These are phyloP conservation scores for Paramecium sonneborni DNA, from an alignment of 73 alveolate species.

Conservation along the genomic window DNA sequence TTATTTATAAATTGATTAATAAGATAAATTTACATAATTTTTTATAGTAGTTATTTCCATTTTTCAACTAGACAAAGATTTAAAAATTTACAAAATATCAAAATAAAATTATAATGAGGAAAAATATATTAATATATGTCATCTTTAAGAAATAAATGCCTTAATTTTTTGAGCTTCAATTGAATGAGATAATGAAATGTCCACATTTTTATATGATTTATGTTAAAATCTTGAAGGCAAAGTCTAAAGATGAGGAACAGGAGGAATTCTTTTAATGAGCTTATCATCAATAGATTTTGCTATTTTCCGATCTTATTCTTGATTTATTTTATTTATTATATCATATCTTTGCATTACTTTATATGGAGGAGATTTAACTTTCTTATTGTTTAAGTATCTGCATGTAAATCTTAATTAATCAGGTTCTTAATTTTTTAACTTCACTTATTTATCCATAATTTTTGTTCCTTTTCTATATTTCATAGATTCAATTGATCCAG, in stretches of 20 bases:
- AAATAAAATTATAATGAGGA: not conserved
- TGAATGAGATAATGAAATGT: not conserved
- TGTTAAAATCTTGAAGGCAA: not conserved
- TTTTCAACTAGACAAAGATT: not conserved
- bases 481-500: not conserved
- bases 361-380: not conserved
- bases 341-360: not conserved
- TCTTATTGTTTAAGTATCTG: not conserved
- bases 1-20: not conserved
- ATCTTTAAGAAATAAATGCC: slow-evolving; percentile 7
- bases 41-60: too few species aligned
- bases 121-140: not conserved
- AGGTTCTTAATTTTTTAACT: not conserved
- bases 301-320: not conserved
- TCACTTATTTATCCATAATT: not conserved
- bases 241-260: not conserved
- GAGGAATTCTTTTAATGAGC: not conserved
- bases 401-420: slow-evolving; percentile 4
- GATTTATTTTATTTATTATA: not conserved
- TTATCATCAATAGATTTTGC: not conserved
- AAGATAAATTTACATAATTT: too few species aligned
- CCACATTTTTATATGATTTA: not conserved
- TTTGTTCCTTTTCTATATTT: not conserved
- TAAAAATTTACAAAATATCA: not conserved
- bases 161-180: not conserved